phyloP scores from a whole-genome alignment of 2,329 filamentous ascomycete species.

The Cercospora zeae-maydis region DNA sequence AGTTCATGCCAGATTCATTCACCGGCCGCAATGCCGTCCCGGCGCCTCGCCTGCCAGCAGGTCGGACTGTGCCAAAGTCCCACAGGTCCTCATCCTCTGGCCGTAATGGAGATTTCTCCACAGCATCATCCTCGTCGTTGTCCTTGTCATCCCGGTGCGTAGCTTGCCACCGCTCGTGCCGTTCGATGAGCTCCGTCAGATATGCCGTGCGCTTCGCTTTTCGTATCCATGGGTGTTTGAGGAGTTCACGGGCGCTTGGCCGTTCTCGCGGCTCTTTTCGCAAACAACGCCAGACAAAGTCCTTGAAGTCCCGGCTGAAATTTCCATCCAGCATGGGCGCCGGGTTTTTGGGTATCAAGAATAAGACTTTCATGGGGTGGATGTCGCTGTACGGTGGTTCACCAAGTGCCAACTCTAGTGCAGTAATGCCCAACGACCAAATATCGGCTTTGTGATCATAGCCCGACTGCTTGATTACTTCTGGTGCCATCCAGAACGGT shows the following conservation, averaged over 20 bases:
- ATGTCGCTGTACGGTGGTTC: conserved; percentile 95
- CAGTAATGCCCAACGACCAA: conserved; percentile 94
- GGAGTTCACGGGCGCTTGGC: conserved; percentile 78
- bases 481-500: conserved; percentile 98
- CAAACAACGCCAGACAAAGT: conserved; percentile 63
- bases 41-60: conserved; percentile 56
- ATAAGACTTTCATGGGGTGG: conserved; percentile 97
- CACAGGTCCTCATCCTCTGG: conserved; percentile 80
- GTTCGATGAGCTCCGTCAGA: conserved; percentile 89
- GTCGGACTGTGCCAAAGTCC: conserved; percentile 95
- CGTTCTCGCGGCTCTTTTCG: conserved; percentile 85
- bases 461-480: conserved; percentile 97
- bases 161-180: conserved; percentile 81
- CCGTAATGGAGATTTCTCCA: conserved; percentile 42
- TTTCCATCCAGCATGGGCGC: conserved; percentile 65
- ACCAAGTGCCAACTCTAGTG: conserved; percentile 83
- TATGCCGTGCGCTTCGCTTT: conserved; percentile 95
- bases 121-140: conserved; percentile 57
- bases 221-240: conserved; percentile 86
- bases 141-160: conserved; percentile 70
- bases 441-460: conserved; percentile 98
- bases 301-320: conserved; percentile 49
- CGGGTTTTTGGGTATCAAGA: conserved; percentile 91
- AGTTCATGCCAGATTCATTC: conserved; percentile 78
- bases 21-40: conserved; percentile 64